Evolutionary conservation across 2,329 filamentous ascomycete genomes (phyloP), one percentile per base, ranked within the genome.

Genomic region (Verticillium nubilum): DNA sequence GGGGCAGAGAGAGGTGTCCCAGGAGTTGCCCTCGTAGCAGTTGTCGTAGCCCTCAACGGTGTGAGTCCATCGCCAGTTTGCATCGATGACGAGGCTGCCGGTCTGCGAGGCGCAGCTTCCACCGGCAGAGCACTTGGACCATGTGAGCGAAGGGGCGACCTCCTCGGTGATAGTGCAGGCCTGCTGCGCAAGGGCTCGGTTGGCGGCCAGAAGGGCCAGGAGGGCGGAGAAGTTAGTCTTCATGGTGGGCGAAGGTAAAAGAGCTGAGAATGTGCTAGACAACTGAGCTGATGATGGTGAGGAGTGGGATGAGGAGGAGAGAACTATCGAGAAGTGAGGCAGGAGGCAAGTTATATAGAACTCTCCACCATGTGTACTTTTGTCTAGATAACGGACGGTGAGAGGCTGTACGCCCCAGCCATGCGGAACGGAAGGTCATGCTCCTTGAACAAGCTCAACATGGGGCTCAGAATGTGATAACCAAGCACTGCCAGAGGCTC

Each of bases 11-110:
- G 69, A 65, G 2, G 70, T 73, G 62, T 81, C 78, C 70, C 80
- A 78, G 50, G 69, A 67, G 70, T 84, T 84, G 57, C 81, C 82
- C 5, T 72, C 77, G 71, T 84, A 85, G 75, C 82, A 85, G 74
- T 86, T 86, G 65, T 75, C 80, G 64, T 71, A 75, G 56, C 76
- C 73, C 9, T 68, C 66, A 56, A 72, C 70, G 27, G 69, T 66
- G 70, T 86, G 83, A 60, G 82, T 75, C 84, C 84, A 86, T 63
- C 84, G 80, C 83, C 83, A 86, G 74, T 86, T 86, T 67, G 83
- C 69, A 61, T 87, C 84, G 64, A 87, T 72, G 58, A 81, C 81
- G 52, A 87, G 74, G 37, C 76, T 78, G 35, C 78, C 82, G 52
- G 68, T 67, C 64, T 81, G 76, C 57, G 70, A 73, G 25, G 73